Evolutionary conservation across 2,329 filamentous ascomycete genomes (phyloP), one percentile per base, ranked within the genome.

Genomic region (Aaosphaeria arxii): DNA sequence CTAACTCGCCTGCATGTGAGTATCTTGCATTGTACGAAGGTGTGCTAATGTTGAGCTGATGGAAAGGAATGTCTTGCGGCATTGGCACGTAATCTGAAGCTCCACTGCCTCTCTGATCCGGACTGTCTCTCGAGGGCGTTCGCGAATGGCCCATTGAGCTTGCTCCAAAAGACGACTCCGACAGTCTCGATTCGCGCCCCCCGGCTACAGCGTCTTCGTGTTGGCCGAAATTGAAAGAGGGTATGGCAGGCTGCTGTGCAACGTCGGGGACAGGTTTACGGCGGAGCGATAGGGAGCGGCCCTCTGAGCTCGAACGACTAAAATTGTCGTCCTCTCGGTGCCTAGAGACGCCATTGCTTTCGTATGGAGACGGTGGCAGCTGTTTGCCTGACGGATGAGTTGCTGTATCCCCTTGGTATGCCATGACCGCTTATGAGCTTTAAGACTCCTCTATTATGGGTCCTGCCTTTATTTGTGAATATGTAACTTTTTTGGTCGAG

Each of bases 111-210:
- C n/a, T n/a, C 33, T 9, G 9, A 46, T 65, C 53, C 42, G 69
- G 64, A 40, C 61, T 54, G 31, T 71, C 69, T 48, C 66, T 52
- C 4, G 69, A 71, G 1, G 60, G 55, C 39, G 63, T 64, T 52
- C 64, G 63, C 29, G 69, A 71, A 51, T 71, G 67, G 4, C 62
- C 61, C 28, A 51, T 50, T 7, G 64, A 67, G 49, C 64, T 71
- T 9, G 59, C 54, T 33, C 54, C 53, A 17, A 66, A 50, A 36
- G 67, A 70, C 30, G 65, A 67, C 7, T 52, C 62, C 5, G 65
- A 71, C 50, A 68, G 62, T 48, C 61, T 58, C 33, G 64, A 69
- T 7, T 69, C 58, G 30, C 64, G 63, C 5, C 62, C 62, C 31
- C 60, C 57, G 24, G 58, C 58, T 44, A 54, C 53, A 35, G 58